Evolutionary conservation across 2,329 filamentous ascomycete species (phyloP), one percentile per base, ranked within the genome.

Genomic region (Aspergillus novoparasiticus): DNA sequence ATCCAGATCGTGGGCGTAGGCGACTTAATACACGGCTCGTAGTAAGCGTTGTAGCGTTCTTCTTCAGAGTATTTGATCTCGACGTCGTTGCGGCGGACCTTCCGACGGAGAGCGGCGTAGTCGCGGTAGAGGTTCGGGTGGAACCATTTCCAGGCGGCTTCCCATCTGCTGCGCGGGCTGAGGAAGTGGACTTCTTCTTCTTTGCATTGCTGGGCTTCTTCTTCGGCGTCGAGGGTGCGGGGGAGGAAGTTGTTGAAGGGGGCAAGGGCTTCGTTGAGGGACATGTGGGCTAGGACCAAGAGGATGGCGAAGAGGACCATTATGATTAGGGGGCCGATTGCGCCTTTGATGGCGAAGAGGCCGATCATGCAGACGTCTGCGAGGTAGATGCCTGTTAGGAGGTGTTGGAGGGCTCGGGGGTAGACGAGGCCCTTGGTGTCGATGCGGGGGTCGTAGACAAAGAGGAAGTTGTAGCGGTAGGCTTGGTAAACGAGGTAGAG

Each of bases 341-440:
- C 79, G 5, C 82, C 81, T 11, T 87, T 88, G 58, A 94, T 86
- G 51, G 86, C 90, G 71, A 97, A 94, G 1, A 97, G 84, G 26
- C 93, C 93, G 67, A 97, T 90, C 76, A 97, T 84, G 78, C 92
- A 95, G 16, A 94, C 78, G 70, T 96, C 88, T 1, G 91, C 89
- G 28, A 97, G 84, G 75, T 98, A 97, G 23, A 97, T 79, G 14
- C 94, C 93, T 0, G 89, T 89, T 45, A 96, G 86, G 41, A 96
- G 85, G 66, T 97, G 94, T 74, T 95, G 89, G 23, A 97, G 82
- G 0, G 93, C 93, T 16, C 90, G 88, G 0, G 93, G 91, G 73
- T 97, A 97, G 67, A 94, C 90, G 2, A 96, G 85, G 2, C 94
- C 94, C 72, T 95, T 93, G 50, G 92, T 96, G 73, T 97, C 93